These are phyloP conservation scores for Malus hybrid DNA, from an alignment of 331 rosid genomes.

Conservation along the genomic window DNA sequence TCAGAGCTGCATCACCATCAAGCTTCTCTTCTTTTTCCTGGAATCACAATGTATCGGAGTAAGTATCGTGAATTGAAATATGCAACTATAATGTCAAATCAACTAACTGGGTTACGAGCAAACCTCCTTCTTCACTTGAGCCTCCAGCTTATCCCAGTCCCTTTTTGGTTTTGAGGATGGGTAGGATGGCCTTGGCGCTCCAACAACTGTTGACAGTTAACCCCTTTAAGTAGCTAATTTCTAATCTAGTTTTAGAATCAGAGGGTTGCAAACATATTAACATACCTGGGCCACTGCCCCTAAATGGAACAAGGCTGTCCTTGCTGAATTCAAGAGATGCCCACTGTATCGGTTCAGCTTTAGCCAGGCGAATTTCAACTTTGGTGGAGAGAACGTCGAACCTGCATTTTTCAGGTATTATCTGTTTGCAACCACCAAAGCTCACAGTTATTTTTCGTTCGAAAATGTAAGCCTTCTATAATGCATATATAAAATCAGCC, in stretches of 20 bases:
- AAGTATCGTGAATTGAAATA: background rate
- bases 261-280: background rate
- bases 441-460: conserved; percentile 8
- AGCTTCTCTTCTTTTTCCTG: conserved; percentile 89
- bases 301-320: conserved; percentile 24
- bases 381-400: conserved; percentile 57
- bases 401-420: conserved; percentile 48
- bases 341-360: conserved; percentile 64
- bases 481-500: background rate
- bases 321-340: conserved; percentile 56
- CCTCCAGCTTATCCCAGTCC: conserved; percentile 83
- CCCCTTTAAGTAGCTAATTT: background rate
- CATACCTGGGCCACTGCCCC: conserved; percentile 45
- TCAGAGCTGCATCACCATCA: conserved; percentile 83
- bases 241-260: background rate
- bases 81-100: background rate
- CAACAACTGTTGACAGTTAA: conserved; percentile 28
- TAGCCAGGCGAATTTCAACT: conserved; percentile 75
- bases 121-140: conserved; percentile 76
- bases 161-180: conserved; percentile 61
- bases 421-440: conserved; percentile 36
- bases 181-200: conserved; percentile 43
- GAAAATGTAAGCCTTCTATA: background rate
- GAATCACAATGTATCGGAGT: conserved; percentile 2
- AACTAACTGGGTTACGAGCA: conserved; percentile 3